Evolutionary conservation across 192 early-diverging fungal species (phyloP).

Genomic region (Coemansia sp.): DNA sequence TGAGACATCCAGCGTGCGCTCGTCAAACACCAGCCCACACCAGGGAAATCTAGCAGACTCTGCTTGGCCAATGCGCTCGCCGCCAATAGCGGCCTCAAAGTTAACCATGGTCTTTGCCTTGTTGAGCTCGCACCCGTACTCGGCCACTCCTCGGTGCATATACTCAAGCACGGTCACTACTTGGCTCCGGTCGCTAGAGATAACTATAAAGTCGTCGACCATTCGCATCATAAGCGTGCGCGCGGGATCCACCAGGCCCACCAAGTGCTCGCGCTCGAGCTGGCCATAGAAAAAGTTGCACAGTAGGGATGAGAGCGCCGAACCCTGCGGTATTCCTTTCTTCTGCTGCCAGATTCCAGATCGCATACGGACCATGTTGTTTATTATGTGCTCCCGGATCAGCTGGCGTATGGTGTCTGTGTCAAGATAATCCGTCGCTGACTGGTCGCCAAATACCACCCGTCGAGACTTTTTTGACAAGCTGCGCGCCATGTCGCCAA

Average conservation of each 20-base stretch:
- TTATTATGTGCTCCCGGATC: slow-evolving; percentile 66
- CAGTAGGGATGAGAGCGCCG: slow-evolving; percentile 79
- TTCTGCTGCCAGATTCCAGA: slow-evolving; percentile 67
- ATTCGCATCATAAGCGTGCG: slow-evolving; percentile 70
- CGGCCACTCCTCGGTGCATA: slow-evolving; percentile 64
- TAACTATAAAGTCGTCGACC: slow-evolving; percentile 84
- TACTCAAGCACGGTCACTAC: slow-evolving; percentile 60
- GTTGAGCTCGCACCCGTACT: slow-evolving; percentile 80
- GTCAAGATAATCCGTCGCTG: slow-evolving; percentile 61
- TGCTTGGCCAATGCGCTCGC: slow-evolving; percentile 34
- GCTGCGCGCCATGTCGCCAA: slow-evolving; percentile 46
- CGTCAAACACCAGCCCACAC: slow-evolving; percentile 81
- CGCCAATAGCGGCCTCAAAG: slow-evolving; percentile 61
- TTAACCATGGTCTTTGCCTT: slow-evolving; percentile 77
- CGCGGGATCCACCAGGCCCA: slow-evolving; percentile 40
- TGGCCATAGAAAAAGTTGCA: slow-evolving; percentile 88
- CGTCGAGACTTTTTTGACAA: slow-evolving; percentile 59
- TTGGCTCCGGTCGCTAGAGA: slow-evolving; percentile 61
- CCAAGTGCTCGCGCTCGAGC: slow-evolving; percentile 65
- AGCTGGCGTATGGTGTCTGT: slow-evolving; percentile 52
- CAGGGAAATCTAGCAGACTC: slow-evolving; percentile 52
- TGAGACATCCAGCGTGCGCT: slow-evolving; percentile 65
- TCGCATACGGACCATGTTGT: slow-evolving; percentile 70
- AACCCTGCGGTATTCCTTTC: slow-evolving; percentile 91
- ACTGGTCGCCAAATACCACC: slow-evolving; percentile 74